Conservation (phyloP, 2,329 filamentous ascomycete genomes). For the Rosellinia necatrix region DNA sequence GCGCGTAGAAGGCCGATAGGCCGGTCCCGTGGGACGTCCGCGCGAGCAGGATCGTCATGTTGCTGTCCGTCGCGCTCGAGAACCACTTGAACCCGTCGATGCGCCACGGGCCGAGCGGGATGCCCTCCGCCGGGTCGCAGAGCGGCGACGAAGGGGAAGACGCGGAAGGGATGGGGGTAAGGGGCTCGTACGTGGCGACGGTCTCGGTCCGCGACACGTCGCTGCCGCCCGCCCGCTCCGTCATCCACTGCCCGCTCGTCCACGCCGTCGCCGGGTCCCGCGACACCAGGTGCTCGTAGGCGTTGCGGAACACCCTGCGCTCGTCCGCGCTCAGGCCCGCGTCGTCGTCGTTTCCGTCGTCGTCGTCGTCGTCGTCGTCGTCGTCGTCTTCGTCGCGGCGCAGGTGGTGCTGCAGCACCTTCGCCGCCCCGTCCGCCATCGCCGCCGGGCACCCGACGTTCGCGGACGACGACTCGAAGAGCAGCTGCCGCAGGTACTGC, state of each 20-base stretch:
- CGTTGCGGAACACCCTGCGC: conserved; percentile 44
- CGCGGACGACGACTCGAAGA: conserved; percentile 34
- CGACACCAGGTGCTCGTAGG: conserved; percentile 50
- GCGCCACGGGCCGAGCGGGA: conserved; percentile 44
- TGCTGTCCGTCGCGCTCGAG: conserved; percentile 63
- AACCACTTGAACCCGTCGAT: conserved; percentile 69
- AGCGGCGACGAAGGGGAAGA: too few relatives aligned
- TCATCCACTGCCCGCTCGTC: conserved; percentile 70
- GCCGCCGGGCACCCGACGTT: conserved; percentile 57
- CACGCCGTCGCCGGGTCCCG: conserved; percentile 51
- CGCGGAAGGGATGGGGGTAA: conserved; percentile 14
- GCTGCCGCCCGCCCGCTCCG: conserved; percentile 60
- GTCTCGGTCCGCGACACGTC: conserved; percentile 64
- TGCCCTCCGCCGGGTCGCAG: conserved; percentile 21
- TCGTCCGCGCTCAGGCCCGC: conserved; percentile 24
- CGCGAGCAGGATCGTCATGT: conserved; percentile 62
- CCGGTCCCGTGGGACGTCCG: conserved; percentile 53
- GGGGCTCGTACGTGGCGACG: conserved; percentile 43
- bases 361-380: too few relatives aligned
- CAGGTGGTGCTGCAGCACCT: conserved; percentile 40
- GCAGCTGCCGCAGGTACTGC: conserved; percentile 56
- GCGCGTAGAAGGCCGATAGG: conserved; percentile 60
- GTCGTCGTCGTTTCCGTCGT: too few relatives aligned
- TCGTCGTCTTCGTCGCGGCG: too few relatives aligned
- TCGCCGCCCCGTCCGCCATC: conserved; percentile 57